Evolutionary conservation across 2,329 filamentous ascomycete species (phyloP), one percentile per base, ranked within the genome.

Genomic region (Xylaria sp.): DNA sequence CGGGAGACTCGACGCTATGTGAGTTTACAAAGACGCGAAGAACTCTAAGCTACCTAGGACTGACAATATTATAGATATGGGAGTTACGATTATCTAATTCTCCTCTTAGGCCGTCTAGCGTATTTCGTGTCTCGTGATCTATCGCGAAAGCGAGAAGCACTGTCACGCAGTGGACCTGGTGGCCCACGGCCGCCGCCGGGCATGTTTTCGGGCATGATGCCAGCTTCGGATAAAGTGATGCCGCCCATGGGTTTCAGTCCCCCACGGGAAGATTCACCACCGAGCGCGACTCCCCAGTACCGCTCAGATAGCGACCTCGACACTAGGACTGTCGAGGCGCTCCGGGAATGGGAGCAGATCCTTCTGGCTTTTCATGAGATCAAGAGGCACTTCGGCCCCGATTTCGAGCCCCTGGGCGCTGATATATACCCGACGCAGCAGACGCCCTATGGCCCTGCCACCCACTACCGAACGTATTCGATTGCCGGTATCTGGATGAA

Each of bases 401-500:
- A 92, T 51, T 98, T 97, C 79, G 87, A 92, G 69, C 91, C 93
- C 1, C 81, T 98, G 23, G 87, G 88, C 2, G 82, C 90, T 1
- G 93, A 96, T 69, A 88, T 90, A 63, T 85, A 82, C 48, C 84
- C 86, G 66, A 80, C 89, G 61, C 85, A 89, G 57, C 79, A 87
- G 70, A 91, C 93, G 1, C 93, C 95, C 0, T 99, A 98, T 76
- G 95, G 96, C 0, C 87, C 89, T 2, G 91, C 93, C 0, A 82
- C 94, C 6, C 90, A 93, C 71, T 98, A 97, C 77, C 88, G 93
- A 35, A 95, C 92, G 1, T 95, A 93, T 78, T 91, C 91, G n/a
- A 92, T 98, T 71, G 93, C 92, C 2, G 91, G 93, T 40, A 85
- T 98, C 25, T 97, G 94, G 93, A 90, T 92, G 77, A 91, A 94